Base-by-base conservation (phyloP, 1,284 basidiomycete species). In the Hemileia vastatrix region DNA sequence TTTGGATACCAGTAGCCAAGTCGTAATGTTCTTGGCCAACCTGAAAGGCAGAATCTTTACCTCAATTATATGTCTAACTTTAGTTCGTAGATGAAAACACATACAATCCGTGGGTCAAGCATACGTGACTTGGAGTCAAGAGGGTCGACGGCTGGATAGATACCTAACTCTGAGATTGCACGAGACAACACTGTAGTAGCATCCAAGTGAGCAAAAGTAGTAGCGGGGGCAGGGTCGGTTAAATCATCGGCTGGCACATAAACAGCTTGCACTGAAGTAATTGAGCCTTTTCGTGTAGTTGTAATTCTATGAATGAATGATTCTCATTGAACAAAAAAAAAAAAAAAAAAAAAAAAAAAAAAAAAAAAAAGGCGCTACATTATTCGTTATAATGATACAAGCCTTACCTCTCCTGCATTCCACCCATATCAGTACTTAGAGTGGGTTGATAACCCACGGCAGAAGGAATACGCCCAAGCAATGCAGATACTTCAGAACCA, bases 381-480 rank as follows among this genome's bases (percentile, higher is more conserved):
- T n/a, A n/a, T n/a, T n/a, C n/a, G n/a, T n/a, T n/a, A n/a, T n/a
- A n/a, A n/a, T 23, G 9, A 8, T 4, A 33, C 1, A 33, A 55
- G 33, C 6, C 56, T 43, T 13, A 54, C 63, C 67, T n/a, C 11
- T 83, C 87, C 67, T 80, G 90, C 94, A 97, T 97, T 83, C 84
- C 84, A 91, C 94, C 94, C 94, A 97, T 97, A 80, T 97, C 94
- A 76, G 94, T 98, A 70, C 93, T 94, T 66, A 97, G 86, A 63
- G 94, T 97, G 76, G 94, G 94, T 80, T 98, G 94, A 83, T 98
- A 97, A 86, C 94, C 94, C 84, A 97, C 94, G 71, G 94, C 94
- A 73, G 94, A 97, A 68, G 94, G 94, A 77, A 97, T 98, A 91
- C 94, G 94, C 84, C 94, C 94, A 75, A 97, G 88, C 77, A 98